These are phyloP conservation scores for Colletotrichum agaves DNA, from an alignment of 2,329 filamentous ascomycete species.

Conservation along the genomic window DNA sequence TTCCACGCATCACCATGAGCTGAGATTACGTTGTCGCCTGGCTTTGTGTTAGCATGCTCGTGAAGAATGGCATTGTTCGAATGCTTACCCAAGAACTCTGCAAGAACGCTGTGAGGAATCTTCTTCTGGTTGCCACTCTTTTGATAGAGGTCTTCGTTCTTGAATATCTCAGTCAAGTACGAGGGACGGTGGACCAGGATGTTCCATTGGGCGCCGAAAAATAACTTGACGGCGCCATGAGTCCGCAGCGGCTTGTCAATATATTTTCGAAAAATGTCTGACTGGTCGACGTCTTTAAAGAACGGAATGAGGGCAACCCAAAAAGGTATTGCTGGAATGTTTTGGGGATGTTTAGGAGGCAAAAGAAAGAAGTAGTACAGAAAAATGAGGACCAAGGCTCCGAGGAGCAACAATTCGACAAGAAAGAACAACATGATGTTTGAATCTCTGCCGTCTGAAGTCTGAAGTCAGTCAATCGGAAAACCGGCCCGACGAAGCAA, in stretches of 20 bases:
- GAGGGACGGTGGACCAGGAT: conserved; percentile 56
- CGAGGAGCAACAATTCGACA: conserved; percentile 18
- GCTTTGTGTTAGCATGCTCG: not conserved
- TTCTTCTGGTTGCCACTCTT: conserved; percentile 56
- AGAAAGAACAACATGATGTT: conserved; percentile 25
- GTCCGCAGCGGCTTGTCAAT: conserved; percentile 50
- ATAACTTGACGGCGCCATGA: conserved; percentile 59
- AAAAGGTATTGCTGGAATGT: conserved; percentile 56
- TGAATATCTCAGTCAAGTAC: conserved; percentile 53
- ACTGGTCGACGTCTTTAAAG: conserved; percentile 55
- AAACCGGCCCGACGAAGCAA: not conserved
- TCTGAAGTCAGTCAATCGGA: not conserved
- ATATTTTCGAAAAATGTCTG: conserved; percentile 51
- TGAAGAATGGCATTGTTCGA: not conserved
- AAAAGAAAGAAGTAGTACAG: conserved; percentile 38
- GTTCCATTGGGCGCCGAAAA: conserved; percentile 61
- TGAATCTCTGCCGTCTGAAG: not conserved
- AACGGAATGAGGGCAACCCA: conserved; percentile 56
- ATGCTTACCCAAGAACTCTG: conserved; percentile 43
- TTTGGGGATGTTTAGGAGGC: conserved; percentile 44
- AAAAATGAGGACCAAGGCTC: conserved; percentile 8
- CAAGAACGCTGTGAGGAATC: conserved; percentile 52
- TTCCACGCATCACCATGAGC: conserved; percentile 50
- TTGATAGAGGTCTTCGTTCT: conserved; percentile 45
- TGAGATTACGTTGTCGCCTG: conserved; percentile 54